A percentile compares a stretch with the other conserved stretches of the same genome.
These are phyloP conservation scores for Xylaria cubensis DNA, from an alignment of 495 filamentous ascomycete species.

Conservation along the genomic window DNA sequence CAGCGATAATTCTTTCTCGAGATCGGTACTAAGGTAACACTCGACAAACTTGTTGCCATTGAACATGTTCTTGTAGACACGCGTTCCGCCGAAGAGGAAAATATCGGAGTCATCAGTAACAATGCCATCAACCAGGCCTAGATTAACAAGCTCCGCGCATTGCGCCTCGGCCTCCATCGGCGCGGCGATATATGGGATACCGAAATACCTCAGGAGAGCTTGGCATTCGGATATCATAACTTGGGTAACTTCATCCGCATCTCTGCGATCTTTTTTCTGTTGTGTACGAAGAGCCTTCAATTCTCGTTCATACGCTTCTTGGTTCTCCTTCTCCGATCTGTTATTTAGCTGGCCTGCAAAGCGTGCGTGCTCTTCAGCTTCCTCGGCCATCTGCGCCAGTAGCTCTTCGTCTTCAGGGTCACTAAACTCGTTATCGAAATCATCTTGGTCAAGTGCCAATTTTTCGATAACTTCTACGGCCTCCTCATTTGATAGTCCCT, in stretches of 20 bases:
- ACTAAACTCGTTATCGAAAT: conserved; percentile 62
- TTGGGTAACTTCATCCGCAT: conserved; percentile 93
- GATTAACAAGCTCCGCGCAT: conserved; percentile 85
- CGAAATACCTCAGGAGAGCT: conserved; percentile 86
- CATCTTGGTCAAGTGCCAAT: conserved; percentile 44
- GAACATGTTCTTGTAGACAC: conserved; percentile 99
- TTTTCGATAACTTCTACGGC: conserved; percentile 36
- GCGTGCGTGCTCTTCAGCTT: conserved; percentile 89
- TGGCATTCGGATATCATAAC: conserved; percentile 96
- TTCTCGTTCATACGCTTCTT: conserved; percentile 83
- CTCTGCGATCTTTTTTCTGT: conserved; percentile 92
- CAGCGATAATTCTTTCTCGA: conserved; percentile 88
- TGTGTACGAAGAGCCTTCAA: conserved; percentile 85
- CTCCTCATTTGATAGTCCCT: conserved; percentile 17
- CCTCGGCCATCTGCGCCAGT: conserved; percentile 79
- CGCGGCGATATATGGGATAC: conserved; percentile 93
- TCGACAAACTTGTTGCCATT: conserved; percentile 96
- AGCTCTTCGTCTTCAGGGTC: conserved; percentile 94
- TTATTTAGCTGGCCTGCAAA: conserved; percentile 88
- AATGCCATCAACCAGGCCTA: conserved; percentile 93
- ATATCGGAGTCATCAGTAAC: conserved; percentile 98
- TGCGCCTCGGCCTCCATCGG: conserved; percentile 99
- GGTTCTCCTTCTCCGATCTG: conserved; percentile 65
- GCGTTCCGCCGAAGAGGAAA: conserved; percentile 95
- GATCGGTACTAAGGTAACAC: conserved; percentile 86